These are phyloP conservation scores for Silene coronaria DNA, from an alignment of 179 eudicot genomes.

Conservation along the genomic window DNA sequence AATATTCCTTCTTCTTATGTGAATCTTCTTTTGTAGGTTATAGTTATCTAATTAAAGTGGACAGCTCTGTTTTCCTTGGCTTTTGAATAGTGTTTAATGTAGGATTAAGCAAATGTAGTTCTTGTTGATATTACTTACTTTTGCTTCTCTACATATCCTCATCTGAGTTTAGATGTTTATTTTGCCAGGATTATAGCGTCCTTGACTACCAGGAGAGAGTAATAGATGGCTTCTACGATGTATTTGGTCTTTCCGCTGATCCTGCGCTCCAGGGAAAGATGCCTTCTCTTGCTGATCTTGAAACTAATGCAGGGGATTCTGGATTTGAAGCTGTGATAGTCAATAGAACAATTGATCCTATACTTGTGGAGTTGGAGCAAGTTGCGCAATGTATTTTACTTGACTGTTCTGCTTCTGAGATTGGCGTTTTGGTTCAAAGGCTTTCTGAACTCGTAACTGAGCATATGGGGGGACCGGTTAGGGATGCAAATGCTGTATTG, in stretches of 20 bases:
- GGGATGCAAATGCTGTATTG: conserved; percentile 64
- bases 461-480: conserved; percentile 96
- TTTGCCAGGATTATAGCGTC: conserved; percentile 68
- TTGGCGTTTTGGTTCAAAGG: conserved; percentile 59
- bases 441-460: conserved; percentile 89
- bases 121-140: not conserved
- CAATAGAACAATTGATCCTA: conserved; percentile 71
- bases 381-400: conserved; percentile 75
- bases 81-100: not conserved
- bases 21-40: not conserved
- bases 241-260: conserved; percentile 61
- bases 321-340: conserved; percentile 84
- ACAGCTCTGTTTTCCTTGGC: not conserved
- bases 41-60: not conserved
- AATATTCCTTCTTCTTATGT: not conserved
- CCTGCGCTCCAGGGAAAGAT: conserved; percentile 60
- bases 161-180: conserved; percentile 17
- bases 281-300: conserved; percentile 84
- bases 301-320: conserved; percentile 61
- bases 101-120: not conserved
- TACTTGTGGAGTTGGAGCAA: conserved; percentile 83
- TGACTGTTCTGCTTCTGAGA: conserved; percentile 62
- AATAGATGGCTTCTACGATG: conserved; percentile 93
- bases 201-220: conserved; percentile 93
- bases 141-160: conserved; percentile 2